These are phyloP conservation scores for Agrocybe praecox DNA, from an alignment of 768 basidiomycete genomes.

Conservation along the genomic window DNA sequence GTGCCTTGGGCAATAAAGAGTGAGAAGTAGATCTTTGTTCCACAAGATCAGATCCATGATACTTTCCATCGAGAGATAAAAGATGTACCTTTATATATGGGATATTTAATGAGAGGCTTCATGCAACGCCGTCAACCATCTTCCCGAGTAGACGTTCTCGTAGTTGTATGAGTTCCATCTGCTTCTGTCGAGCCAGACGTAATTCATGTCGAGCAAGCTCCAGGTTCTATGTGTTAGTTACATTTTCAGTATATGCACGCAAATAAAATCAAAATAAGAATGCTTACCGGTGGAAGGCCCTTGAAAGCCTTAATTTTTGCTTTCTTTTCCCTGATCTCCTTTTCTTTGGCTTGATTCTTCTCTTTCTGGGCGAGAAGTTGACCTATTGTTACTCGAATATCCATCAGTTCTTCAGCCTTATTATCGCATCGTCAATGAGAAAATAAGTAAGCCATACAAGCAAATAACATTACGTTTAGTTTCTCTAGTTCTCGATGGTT, in stretches of 20 bases:
- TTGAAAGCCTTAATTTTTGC: slow-evolving; percentile 48
- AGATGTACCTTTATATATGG: too few relatives aligned
- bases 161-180: slow-evolving; percentile 47
- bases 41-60: too few relatives aligned
- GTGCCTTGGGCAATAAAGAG: too few relatives aligned
- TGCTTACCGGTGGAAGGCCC: slow-evolving; percentile 49
- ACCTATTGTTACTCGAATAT: slow-evolving; percentile 35
- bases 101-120: neutral
- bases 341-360: slow-evolving; percentile 34
- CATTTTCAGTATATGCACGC: neutral
- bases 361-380: slow-evolving; percentile 41
- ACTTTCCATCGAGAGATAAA: too few relatives aligned
- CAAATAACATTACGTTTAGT: slow-evolving; percentile 27
- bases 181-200: slow-evolving; percentile 38
- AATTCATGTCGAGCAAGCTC: slow-evolving; percentile 48
- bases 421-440: neutral
- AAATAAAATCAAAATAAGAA: neutral
- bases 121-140: slow-evolving; percentile 45
- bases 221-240: slow-evolving; percentile 35
- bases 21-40: too few relatives aligned
- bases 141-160: slow-evolving; percentile 46
- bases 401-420: slow-evolving; percentile 29
- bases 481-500: slow-evolving; percentile 42
- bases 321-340: slow-evolving; percentile 43
- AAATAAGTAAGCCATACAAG: too few relatives aligned